phyloP scores from a whole-genome alignment of 306 rosid species.

The Argentina anserina region DNA sequence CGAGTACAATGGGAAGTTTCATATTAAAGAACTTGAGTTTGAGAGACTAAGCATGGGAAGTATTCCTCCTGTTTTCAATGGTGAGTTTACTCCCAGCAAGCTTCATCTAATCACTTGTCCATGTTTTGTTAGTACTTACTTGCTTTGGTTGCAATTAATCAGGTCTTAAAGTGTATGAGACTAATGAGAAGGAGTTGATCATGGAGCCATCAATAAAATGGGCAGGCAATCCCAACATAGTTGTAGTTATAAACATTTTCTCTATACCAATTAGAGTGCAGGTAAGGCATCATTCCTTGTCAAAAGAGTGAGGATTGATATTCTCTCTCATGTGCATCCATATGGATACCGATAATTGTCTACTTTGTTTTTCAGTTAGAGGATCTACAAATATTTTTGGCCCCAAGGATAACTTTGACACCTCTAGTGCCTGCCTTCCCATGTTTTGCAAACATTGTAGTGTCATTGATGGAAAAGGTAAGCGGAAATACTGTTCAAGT shows the following conservation, averaged over 20 bases:
- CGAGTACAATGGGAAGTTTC: constrained; percentile 65
- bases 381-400: constrained; percentile 63
- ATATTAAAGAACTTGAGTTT: constrained; percentile 54
- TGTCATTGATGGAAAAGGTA: constrained; percentile 94
- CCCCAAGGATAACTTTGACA: constrained; percentile 62
- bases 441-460: constrained; percentile 70
- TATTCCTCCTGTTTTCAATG: constrained; percentile 60
- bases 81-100: constrained; percentile 33
- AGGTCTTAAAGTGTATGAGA: constrained; percentile 73
- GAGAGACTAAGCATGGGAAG: constrained; percentile 55
- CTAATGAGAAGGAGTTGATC: constrained; percentile 75
- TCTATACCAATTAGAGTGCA: constrained; percentile 60
- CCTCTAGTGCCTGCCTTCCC: constrained; percentile 92
- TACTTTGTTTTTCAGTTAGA: constrained; percentile 56
- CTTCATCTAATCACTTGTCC: not conserved
- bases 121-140: constrained; percentile 1
- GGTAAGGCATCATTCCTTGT: constrained; percentile 38
- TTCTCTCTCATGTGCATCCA: constrained; percentile 9
- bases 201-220: constrained; percentile 78
- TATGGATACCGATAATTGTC: constrained; percentile 26
- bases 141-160: constrained; percentile 17
- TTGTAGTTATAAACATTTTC: constrained; percentile 46
- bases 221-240: constrained; percentile 87
- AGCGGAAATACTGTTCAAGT: constrained; percentile 7
- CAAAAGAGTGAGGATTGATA: constrained; percentile 9